phyloP scores from a whole-genome alignment of 768 basidiomycete species.

The Bullera alba region DNA sequence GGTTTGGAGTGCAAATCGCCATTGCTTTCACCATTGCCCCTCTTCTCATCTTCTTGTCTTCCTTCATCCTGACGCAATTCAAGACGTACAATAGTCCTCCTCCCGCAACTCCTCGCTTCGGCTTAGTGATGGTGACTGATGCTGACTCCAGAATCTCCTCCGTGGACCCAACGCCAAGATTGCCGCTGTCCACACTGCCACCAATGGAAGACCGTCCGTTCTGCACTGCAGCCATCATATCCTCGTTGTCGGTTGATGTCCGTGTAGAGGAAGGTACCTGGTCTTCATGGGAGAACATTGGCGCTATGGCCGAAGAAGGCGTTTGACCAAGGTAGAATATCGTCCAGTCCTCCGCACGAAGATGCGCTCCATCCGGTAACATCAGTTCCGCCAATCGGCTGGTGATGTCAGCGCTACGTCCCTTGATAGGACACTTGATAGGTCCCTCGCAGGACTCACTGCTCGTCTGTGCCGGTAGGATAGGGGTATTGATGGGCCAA shows the following conservation, averaged over 20 bases:
- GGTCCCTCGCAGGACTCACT: no score
- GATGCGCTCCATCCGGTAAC: slow-evolving; percentile 96
- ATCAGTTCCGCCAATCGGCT: slow-evolving; percentile 93
- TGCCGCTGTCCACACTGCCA: neutral
- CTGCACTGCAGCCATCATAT: neutral
- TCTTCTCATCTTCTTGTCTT: slow-evolving; percentile 77
- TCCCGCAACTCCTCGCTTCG: slow-evolving; percentile 25
- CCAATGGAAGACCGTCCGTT: neutral
- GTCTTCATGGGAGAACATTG: slow-evolving; percentile 60
- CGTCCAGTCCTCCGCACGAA: slow-evolving; percentile 93
- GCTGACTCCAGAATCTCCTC: neutral
- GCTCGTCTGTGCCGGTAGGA: slow-evolving; percentile 87
- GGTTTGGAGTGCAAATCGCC: slow-evolving; percentile 86
- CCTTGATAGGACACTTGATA: neutral
- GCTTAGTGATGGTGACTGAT: neutral
- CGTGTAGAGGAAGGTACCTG: slow-evolving; percentile 8
- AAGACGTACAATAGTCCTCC: slow-evolving; percentile 69
- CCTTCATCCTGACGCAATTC: slow-evolving; percentile 84
- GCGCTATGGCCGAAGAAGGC: slow-evolving; percentile 74
- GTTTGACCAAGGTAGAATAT: slow-evolving; percentile 97
- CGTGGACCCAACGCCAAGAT: neutral
- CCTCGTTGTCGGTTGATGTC: neutral
- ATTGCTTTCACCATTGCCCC: slow-evolving; percentile 91
- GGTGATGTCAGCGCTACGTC: neutral
- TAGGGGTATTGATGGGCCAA: slow-evolving; percentile 94